A percentile compares a stretch with the other conserved stretches of the same genome.
phyloP scores from a whole-genome alignment of 2,329 filamentous ascomycete species.

The Metarhizium brunneum region DNA sequence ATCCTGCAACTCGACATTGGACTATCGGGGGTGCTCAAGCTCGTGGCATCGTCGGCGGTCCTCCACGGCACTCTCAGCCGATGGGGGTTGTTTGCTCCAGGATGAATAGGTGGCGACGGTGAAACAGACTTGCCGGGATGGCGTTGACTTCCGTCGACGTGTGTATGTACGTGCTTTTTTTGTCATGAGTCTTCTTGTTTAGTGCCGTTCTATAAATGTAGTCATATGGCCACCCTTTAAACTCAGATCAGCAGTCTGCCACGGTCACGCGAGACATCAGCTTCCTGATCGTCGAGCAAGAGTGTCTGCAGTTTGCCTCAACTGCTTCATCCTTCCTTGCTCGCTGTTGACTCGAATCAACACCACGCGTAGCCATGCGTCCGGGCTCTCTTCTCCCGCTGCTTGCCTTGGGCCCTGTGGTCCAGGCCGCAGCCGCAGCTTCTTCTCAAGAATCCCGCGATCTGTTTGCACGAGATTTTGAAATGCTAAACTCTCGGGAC shows the following conservation, averaged over 20 bases:
- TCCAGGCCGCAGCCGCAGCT: slow-evolving; percentile 1
- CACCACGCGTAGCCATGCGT: slow-evolving; percentile 8
- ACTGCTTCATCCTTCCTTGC: neutral
- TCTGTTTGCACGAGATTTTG: slow-evolving; percentile 3
- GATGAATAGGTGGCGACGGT: neutral
- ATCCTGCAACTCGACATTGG: neutral
- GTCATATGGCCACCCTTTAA: neutral
- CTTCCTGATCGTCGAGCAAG: neutral
- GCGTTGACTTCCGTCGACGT: neutral
- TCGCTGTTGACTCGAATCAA: neutral
- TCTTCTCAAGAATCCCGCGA: neutral
- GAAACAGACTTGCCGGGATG: neutral
- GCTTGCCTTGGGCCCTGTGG: slow-evolving; percentile 9
- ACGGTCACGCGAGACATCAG: neutral
- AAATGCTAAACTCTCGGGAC: slow-evolving; percentile 1
- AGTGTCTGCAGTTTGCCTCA: neutral
- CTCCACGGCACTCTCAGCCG: neutral
- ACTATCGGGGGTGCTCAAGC: neutral
- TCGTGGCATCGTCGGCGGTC: neutral
- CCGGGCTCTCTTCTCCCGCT: slow-evolving; percentile 7
- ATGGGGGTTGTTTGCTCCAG: neutral
- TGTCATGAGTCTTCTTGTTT: neutral
- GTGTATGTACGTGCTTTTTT: neutral
- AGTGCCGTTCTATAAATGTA: neutral
- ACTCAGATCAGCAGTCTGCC: neutral